Conservation (phyloP, 345 rosid species). For the Populus alba region DNA sequence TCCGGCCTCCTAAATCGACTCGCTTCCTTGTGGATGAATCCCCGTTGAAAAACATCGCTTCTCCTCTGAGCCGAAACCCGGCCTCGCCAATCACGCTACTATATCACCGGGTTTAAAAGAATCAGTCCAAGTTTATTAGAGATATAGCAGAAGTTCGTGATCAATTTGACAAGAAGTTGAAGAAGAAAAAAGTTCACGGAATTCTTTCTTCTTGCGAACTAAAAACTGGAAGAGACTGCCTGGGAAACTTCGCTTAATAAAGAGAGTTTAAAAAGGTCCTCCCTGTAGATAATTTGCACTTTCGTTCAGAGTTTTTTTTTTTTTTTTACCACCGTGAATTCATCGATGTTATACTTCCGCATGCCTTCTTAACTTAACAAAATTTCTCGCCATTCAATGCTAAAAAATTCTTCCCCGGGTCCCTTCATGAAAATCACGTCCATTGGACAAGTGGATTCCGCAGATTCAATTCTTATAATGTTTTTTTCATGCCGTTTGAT, state of each 20-base stretch:
- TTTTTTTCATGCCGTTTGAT: no score
- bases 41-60: conserved; percentile 85
- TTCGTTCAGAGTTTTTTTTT: not conserved
- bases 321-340: not conserved
- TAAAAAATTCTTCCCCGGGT: not conserved
- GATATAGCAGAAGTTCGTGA: not conserved
- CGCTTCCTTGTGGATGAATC: conserved; percentile 92
- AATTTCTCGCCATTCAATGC: no score
- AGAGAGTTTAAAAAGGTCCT: not conserved
- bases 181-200: not conserved
- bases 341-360: not conserved
- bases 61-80: not conserved
- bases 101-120: not conserved
- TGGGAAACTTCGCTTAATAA: not conserved
- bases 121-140: not conserved
- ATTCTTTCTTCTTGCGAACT: no score
- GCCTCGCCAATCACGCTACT: not conserved
- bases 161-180: not conserved
- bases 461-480: no score
- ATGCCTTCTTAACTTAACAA: not conserved
- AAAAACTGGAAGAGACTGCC: no score
- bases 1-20: conserved; percentile 97
- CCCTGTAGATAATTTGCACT: not conserved
- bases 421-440: not conserved
- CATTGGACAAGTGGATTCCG: no score